These are phyloP conservation scores for Chytridiales sp. DNA, from an alignment of 371 early-diverging fungal genomes.

Conservation along the genomic window DNA sequence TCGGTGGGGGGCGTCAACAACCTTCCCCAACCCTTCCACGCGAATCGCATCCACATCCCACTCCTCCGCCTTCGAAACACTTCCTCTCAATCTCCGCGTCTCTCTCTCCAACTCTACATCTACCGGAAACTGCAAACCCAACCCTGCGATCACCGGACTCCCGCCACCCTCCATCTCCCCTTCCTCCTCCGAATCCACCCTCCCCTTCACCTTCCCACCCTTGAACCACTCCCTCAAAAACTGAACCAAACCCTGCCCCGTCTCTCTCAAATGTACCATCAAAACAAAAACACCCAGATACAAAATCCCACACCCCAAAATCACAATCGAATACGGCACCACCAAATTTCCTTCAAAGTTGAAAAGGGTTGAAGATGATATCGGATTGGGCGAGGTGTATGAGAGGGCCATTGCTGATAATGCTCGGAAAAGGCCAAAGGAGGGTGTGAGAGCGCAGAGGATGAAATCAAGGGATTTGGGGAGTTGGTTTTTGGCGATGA, in stretches of 20 bases:
- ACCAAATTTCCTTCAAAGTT: too few species aligned
- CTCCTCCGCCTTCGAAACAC: not conserved
- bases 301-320: too few species aligned
- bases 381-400: not conserved
- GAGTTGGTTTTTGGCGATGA: not conserved
- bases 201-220: too few species aligned
- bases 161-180: too few species aligned
- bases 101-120: conserved; percentile 1
- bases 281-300: too few species aligned
- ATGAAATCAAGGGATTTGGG: not conserved
- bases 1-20: not conserved
- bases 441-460: not conserved
- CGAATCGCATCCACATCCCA: conserved; percentile 9
- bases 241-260: too few species aligned
- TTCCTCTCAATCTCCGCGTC: not conserved
- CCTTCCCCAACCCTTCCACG: conserved; percentile 14
- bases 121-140: not conserved
- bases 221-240: too few species aligned
- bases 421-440: conserved; percentile 5
- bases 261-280: too few species aligned
- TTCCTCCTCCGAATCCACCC: too few species aligned
- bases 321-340: too few species aligned
- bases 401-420: not conserved
- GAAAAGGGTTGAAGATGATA: too few species aligned
- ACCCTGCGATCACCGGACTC: too few species aligned